Conservation (phyloP, 495 filamentous ascomycete genomes). For the Penicillium robsamsonii region DNA sequence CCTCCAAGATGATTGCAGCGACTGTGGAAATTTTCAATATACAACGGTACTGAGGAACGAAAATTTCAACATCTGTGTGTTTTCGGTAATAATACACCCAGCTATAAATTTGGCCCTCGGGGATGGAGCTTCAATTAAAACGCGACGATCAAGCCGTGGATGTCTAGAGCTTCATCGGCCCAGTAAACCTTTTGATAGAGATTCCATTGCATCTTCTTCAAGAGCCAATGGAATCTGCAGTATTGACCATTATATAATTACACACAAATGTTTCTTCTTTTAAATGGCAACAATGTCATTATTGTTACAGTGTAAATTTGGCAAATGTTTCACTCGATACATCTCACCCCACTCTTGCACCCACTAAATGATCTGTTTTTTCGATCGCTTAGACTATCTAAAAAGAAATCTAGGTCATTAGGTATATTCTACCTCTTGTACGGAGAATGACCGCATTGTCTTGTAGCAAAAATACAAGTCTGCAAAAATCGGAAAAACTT, state of each 20-base stretch:
- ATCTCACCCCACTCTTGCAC: constrained; percentile 19
- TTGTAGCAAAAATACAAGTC: not conserved
- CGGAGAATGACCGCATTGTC: not conserved
- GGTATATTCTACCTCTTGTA: not conserved
- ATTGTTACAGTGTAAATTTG: constrained; percentile 14
- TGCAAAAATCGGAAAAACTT: not conserved
- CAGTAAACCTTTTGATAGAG: not conserved
- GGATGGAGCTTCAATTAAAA: constrained; percentile 12
- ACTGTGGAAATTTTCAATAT: not conserved
- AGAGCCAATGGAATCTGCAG: not conserved
- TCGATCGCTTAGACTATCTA: constrained; percentile 8
- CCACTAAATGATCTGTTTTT: constrained; percentile 1
- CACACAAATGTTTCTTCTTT: not conserved
- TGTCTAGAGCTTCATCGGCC: constrained; percentile 19
- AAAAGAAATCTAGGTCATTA: not conserved
- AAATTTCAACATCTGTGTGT: constrained; percentile 6
- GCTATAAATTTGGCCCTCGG: constrained; percentile 1
- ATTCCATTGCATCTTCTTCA: not conserved
- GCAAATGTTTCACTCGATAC: constrained; percentile 22
- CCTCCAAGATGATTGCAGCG: constrained; percentile 1
- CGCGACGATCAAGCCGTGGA: constrained; percentile 14
- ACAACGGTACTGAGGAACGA: not conserved
- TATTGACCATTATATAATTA: not conserved
- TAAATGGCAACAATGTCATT: constrained; percentile 8
- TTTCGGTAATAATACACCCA: not conserved